phyloP scores from a whole-genome alignment of 148 eudicot species.

The Selenicereus undatus region DNA sequence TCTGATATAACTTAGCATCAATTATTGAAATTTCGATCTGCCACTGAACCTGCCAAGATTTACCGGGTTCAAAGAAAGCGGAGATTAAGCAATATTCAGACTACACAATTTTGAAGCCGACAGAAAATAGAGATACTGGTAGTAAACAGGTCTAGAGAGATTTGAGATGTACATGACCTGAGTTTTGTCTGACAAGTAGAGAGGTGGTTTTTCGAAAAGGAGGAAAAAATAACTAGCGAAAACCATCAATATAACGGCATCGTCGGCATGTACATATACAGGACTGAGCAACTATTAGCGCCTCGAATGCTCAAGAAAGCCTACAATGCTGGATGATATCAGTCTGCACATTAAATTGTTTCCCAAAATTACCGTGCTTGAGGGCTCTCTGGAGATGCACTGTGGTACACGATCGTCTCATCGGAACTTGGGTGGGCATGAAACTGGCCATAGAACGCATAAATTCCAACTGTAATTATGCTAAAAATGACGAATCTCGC shows the following conservation, averaged over 20 bases:
- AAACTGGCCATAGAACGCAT: slow-evolving; percentile 83
- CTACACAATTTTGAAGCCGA: neutral
- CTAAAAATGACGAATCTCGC: slow-evolving; percentile 75
- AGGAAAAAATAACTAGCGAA: neutral
- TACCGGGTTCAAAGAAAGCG: neutral
- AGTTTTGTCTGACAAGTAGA: neutral
- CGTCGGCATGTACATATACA: slow-evolving; percentile 15
- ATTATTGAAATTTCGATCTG: neutral
- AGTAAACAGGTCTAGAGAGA: neutral
- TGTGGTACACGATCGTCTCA: slow-evolving; percentile 42
- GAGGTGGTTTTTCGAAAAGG: neutral
- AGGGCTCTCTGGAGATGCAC: slow-evolving; percentile 38
- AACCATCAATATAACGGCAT: slow-evolving; percentile 12
- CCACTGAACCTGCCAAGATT: neutral
- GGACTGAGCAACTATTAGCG: neutral
- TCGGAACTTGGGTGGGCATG: slow-evolving; percentile 71
- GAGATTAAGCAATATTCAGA: neutral
- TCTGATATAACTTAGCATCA: neutral
- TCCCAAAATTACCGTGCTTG: slow-evolving; percentile 14
- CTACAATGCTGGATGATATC: neutral
- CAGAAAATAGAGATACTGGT: neutral
- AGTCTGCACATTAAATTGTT: neutral
- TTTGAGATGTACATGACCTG: neutral
- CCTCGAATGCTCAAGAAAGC: neutral
- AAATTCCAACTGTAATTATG: slow-evolving; percentile 55